Conservation (phyloP, 2,329 filamentous ascomycete species). For the Amylocarpus encephaloides region DNA sequence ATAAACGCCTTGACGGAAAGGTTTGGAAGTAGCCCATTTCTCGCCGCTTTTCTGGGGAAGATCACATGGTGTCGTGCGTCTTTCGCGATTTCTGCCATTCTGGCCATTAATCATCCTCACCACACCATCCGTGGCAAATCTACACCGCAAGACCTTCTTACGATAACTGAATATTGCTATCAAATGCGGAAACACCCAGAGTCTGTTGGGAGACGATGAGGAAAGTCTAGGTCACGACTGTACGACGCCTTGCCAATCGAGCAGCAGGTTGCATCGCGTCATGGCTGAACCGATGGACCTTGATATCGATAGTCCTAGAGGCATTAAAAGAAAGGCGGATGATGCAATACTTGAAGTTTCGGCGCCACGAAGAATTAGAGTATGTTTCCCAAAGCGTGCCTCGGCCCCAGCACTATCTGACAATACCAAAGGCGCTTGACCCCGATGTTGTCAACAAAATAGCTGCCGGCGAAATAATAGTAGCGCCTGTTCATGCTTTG, state of each 20-base stretch:
- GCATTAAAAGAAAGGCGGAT: conserved; percentile 44
- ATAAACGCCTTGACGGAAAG: too few relatives aligned
- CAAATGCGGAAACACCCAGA: too few relatives aligned
- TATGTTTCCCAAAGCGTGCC: conserved; percentile 18
- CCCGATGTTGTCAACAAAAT: conserved; percentile 97
- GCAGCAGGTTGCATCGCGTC: too few relatives aligned
- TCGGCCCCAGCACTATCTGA: conserved; percentile 13
- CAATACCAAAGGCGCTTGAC: conserved; percentile 65
- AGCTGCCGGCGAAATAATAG: conserved; percentile 95
- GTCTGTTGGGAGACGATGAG: too few relatives aligned
- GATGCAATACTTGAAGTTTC: conserved; percentile 34
- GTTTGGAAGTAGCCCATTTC: too few relatives aligned
- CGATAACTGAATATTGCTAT: too few relatives aligned
- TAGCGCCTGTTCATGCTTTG: conserved; percentile 89
- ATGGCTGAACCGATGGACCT: conserved; percentile 37
- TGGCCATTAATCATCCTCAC: neutral
- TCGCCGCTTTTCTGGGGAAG: neutral
- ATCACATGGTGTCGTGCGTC: conserved; percentile 3
- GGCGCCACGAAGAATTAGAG: conserved; percentile 44
- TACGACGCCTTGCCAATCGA: too few relatives aligned
- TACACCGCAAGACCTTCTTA: too few relatives aligned
- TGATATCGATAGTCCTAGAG: conserved; percentile 30
- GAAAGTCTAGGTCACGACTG: too few relatives aligned
- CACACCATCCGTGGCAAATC: too few relatives aligned
- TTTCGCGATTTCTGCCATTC: neutral